Evolutionary conservation across 495 filamentous ascomycete genomes (phyloP).

Genomic region (Tuber melanosporum): DNA sequence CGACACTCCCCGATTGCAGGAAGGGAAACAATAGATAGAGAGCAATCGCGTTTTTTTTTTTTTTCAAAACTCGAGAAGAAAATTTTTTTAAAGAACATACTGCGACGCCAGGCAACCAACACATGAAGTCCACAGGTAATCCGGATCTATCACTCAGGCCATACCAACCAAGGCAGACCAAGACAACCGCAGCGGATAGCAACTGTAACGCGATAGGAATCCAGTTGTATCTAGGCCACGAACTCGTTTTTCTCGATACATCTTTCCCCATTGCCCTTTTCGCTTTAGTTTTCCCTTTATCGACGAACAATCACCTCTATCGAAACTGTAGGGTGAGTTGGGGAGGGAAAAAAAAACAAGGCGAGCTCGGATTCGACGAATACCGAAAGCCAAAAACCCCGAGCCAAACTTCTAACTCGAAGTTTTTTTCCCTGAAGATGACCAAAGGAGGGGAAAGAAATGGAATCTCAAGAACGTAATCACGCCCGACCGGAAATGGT

Average conservation of each 20-base stretch:
- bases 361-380: background rate
- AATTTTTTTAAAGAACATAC: constrained; percentile 15
- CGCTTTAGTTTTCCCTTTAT: background rate
- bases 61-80: too few species aligned
- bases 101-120: constrained; percentile 26
- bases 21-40: background rate
- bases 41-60: too few species aligned
- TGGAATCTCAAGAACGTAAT: background rate
- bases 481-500: background rate
- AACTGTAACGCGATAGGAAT: constrained; percentile 23
- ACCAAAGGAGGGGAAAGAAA: background rate
- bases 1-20: background rate
- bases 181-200: constrained; percentile 19
- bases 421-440: background rate
- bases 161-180: constrained; percentile 35
- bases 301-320: background rate
- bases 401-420: background rate
- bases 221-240: constrained; percentile 29
- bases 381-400: background rate
- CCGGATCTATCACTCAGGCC: constrained; percentile 24
- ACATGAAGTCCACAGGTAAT: constrained; percentile 18
- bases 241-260: constrained; percentile 14
- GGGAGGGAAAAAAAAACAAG: background rate
- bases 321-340: background rate
- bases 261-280: background rate